These are phyloP conservation scores for Rhododendron kiyosumense DNA, from an alignment of 148 eudicot species.

Conservation along the genomic window DNA sequence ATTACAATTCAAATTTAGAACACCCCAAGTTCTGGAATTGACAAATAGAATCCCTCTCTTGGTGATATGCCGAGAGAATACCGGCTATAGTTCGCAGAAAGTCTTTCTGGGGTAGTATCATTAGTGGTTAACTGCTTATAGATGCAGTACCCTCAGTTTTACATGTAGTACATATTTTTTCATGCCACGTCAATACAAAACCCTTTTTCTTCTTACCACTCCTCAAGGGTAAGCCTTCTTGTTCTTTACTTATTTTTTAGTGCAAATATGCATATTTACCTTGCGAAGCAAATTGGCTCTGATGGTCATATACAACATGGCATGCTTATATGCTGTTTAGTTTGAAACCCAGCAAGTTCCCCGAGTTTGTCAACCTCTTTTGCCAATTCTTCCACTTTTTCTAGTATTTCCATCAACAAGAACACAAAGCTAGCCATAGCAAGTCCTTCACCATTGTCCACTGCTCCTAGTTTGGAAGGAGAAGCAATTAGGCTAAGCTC, in stretches of 20 bases:
- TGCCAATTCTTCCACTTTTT: conserved; percentile 40
- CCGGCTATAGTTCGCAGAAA: not conserved
- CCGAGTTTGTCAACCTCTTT: conserved; percentile 50
- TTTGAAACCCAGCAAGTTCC: conserved; percentile 32
- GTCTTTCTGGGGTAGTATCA: not conserved
- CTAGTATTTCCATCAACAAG: conserved; percentile 45
- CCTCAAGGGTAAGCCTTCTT: not conserved
- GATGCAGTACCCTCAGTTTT: not conserved
- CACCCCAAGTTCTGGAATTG: not conserved
- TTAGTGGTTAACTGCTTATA: not conserved
- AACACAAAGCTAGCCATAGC: conserved; percentile 42
- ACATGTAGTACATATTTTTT: not conserved
- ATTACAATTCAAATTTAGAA: not conserved
- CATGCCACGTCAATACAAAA: not conserved
- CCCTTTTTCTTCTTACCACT: not conserved
- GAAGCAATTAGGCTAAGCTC: conserved; percentile 18
- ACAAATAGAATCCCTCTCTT: not conserved
- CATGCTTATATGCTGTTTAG: conserved; percentile 10
- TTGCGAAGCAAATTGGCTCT: conserved; percentile 6
- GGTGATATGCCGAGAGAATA: not conserved
- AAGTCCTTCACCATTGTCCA: conserved; percentile 26
- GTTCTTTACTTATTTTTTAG: not conserved
- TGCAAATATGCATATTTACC: not conserved
- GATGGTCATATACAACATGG: conserved; percentile 4
- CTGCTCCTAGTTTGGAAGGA: conserved; percentile 13